Base-by-base conservation (phyloP, 345 rosid species). In the Noccaea caerulescens region DNA sequence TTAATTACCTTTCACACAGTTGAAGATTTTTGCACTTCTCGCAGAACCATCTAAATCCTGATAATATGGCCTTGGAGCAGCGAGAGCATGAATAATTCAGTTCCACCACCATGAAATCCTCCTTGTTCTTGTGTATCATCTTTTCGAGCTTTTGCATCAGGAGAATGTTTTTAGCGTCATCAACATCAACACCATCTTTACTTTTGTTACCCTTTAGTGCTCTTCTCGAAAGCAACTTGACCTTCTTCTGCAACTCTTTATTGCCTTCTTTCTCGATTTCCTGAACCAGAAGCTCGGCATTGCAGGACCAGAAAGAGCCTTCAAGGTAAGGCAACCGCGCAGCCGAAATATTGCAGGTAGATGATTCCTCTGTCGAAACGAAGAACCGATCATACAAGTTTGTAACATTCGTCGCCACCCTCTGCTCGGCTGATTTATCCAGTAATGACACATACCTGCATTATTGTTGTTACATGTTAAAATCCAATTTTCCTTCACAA, bases 311-410 rank as follows among this genome's bases (percentile, higher is more conserved):
- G 68, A 72, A 82, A 58, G 78, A 83, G 41, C 90, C 88, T 69
- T 86, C 90, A 71, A 84, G 81, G 73, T 84, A 84, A 25, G 90
- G 90, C 72, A 86, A 67, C 13, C 78, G 77, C 4, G 90, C 77
- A 64, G 84, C 84, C 33, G 84, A 75, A 34, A 75, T 69, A 60
- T 80, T 79, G 65, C 75, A 64, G 54, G 69, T 65, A 50, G 43
- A 54, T 58, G 43, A 54, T 58, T 67, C 75, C 4, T 75, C 74
- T 37, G 61, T 70, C 32, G 76, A 37, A 33, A 67, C 66, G 10
- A 86, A 84, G 79, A 82, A 82, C 45, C 75, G 80, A 33, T 86
- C 73, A 45, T 84, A 76, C 61, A 84, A 69, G 69, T 86, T 81
- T 45, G 85, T 80, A 67, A 62, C 53, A 27, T 62, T 67, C 50